Conservation (phyloP, 1,139 yeast genomes). For the Taphrina flavorubra region DNA sequence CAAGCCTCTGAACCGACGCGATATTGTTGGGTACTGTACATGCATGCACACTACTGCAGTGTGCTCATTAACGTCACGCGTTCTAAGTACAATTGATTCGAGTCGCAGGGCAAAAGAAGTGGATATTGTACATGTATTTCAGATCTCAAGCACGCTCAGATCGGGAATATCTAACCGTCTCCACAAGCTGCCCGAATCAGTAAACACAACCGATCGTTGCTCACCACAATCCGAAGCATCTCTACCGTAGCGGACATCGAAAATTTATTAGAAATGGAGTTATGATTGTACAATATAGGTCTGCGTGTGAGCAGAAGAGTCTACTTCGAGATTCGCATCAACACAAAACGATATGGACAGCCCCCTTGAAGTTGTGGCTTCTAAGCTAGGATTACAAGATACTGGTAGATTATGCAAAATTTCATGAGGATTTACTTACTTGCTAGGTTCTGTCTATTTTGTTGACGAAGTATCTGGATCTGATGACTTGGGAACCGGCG, state of each 20-base stretch:
- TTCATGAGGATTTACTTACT: not conserved
- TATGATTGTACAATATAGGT: too few species aligned
- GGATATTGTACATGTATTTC: not conserved
- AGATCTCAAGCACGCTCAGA: not conserved
- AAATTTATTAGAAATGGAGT: too few species aligned
- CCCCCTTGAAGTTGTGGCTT: constrained; percentile 10
- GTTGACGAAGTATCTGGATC: constrained; percentile 75
- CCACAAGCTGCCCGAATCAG: not conserved
- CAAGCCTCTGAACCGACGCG: too few species aligned
- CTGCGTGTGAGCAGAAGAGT: too few species aligned
- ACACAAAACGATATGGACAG: not conserved
- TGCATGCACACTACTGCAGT: too few species aligned
- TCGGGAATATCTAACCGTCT: constrained; percentile 9
- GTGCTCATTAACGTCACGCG: too few species aligned
- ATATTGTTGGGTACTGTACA: too few species aligned
- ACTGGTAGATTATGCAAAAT: not conserved
- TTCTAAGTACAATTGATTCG: too few species aligned
- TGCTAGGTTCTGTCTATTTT: constrained; percentile 7
- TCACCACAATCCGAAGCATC: too few species aligned
- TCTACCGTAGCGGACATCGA: too few species aligned
- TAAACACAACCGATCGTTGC: not conserved
- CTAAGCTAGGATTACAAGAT: constrained; percentile 9
- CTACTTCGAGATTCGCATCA: too few species aligned
- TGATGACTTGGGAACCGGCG: constrained; percentile 67
- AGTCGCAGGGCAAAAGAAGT: too few species aligned